These are phyloP conservation scores for Boletus huronensis DNA, from an alignment of 768 basidiomycete species.

Conservation along the genomic window DNA sequence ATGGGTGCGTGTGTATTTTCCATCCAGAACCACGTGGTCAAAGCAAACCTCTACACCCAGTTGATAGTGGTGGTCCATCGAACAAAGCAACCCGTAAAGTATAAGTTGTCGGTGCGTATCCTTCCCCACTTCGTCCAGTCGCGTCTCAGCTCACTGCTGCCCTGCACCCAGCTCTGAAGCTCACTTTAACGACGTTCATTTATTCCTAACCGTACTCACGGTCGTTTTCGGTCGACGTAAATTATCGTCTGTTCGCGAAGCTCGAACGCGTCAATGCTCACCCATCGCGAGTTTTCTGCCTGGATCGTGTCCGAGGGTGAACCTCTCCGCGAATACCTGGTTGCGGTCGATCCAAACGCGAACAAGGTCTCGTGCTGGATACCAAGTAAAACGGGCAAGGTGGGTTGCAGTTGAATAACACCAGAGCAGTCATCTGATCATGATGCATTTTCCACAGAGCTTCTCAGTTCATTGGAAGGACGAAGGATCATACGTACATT, in stretches of 20 bases:
- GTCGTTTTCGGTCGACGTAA: not conserved
- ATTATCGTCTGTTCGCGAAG: not conserved
- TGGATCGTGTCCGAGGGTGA: slow-evolving; percentile 59
- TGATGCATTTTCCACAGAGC: slow-evolving; percentile 32
- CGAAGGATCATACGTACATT: slow-evolving; percentile 48
- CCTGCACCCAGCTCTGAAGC: not conserved
- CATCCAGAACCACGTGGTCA: slow-evolving; percentile 2
- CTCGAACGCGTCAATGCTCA: slow-evolving; percentile 38
- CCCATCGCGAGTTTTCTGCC: slow-evolving; percentile 61
- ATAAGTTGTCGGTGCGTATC: not conserved
- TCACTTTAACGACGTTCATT: not conserved
- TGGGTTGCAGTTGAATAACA: slow-evolving; percentile 18
- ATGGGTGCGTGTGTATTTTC: slow-evolving; percentile 18
- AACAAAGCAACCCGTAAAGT: not conserved
- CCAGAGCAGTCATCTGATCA: slow-evolving; percentile 1
- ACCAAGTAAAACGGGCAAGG: slow-evolving; percentile 57
- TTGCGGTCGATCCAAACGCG: slow-evolving; percentile 41
- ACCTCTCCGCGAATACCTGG: slow-evolving; percentile 53
- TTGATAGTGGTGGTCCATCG: not conserved
- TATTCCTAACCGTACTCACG: not conserved
- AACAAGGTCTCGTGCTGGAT: slow-evolving; percentile 66
- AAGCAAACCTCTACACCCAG: slow-evolving; percentile 2
- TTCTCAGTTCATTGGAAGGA: slow-evolving; percentile 69
- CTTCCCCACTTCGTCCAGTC: not conserved
- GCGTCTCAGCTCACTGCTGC: not conserved